A percentile compares a stretch with the other conserved stretches of the same genome.
Conservation (phyloP, 2,329 filamentous ascomycete species). For the Tolypocladium album region DNA sequence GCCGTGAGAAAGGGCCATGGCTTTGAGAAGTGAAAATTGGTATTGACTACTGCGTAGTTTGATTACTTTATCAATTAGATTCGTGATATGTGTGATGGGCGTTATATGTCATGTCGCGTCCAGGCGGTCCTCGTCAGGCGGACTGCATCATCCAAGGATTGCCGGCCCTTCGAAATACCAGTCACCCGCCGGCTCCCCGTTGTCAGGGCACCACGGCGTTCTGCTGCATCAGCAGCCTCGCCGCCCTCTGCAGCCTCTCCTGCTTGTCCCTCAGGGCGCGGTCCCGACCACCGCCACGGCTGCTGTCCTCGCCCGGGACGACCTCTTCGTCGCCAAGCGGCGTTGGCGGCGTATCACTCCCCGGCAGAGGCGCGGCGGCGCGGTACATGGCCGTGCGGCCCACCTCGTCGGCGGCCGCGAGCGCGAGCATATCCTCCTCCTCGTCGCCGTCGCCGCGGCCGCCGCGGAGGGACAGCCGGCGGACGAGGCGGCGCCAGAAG, state of each 20-base stretch:
- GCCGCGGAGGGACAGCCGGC: constrained; percentile 8
- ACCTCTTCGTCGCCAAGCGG: constrained; percentile 11
- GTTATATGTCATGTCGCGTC: not conserved
- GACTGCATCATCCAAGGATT: not conserved
- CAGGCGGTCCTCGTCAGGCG: not conserved
- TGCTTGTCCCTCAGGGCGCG: constrained; percentile 22
- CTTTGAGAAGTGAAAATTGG: not conserved
- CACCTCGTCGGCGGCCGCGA: constrained; percentile 3
- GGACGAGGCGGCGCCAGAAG: constrained; percentile 11
- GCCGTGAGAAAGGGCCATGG: not conserved
- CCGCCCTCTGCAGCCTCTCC: constrained; percentile 28
- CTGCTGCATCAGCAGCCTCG: constrained; percentile 22
- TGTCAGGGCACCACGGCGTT: not conserved
- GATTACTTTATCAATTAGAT: not conserved
- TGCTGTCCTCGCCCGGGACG: constrained; percentile 11
- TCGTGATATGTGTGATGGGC: not conserved
- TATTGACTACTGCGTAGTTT: not conserved
- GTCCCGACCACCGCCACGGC: constrained; percentile 10
- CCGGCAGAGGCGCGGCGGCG: constrained; percentile 3
- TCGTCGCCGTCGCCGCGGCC: constrained; percentile 4
- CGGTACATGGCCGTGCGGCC: constrained; percentile 26
- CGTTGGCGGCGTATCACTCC: constrained; percentile 6
- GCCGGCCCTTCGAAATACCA: not conserved
- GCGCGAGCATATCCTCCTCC: constrained; percentile 5
- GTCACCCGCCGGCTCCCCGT: not conserved